Evolutionary conservation across 495 filamentous ascomycete species (phyloP).

Genomic region (Trichoderma gamsii): DNA sequence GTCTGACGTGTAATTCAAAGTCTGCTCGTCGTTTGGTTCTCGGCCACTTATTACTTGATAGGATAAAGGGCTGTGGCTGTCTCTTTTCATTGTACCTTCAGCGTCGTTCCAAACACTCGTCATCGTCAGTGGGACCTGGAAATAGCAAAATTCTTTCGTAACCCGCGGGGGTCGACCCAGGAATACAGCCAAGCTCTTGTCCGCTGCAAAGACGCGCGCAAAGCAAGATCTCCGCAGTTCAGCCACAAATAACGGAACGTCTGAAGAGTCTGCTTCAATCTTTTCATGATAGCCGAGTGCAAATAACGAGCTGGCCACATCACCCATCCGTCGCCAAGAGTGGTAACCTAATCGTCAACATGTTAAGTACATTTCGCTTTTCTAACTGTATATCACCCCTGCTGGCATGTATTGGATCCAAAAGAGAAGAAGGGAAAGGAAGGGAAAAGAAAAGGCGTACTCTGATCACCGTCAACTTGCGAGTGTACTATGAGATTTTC

Average conservation of each 20-base stretch:
- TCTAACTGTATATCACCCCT: background rate
- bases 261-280: constrained; percentile 26
- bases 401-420: too few relatives aligned
- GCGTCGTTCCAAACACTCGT: constrained; percentile 1
- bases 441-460: constrained; percentile 21
- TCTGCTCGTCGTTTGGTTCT: constrained; percentile 18
- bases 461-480: constrained; percentile 41
- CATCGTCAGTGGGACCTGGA: constrained; percentile 29
- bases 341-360: constrained; percentile 31
- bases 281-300: constrained; percentile 42
- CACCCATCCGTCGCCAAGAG: constrained; percentile 39
- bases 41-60: background rate
- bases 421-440: too few relatives aligned
- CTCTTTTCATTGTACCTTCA: background rate
- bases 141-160: constrained; percentile 37
- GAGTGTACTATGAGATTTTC: constrained; percentile 44
- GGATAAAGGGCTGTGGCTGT: background rate
- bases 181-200: constrained; percentile 42
- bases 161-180: constrained; percentile 40
- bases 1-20: constrained; percentile 31
- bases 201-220: constrained; percentile 39
- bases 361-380: background rate
- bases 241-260: constrained; percentile 30
- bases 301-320: constrained; percentile 39
- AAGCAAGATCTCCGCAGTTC: constrained; percentile 35